Evolutionary conservation across 495 filamentous ascomycete species (phyloP).

Genomic region (Xylaria scruposa): DNA sequence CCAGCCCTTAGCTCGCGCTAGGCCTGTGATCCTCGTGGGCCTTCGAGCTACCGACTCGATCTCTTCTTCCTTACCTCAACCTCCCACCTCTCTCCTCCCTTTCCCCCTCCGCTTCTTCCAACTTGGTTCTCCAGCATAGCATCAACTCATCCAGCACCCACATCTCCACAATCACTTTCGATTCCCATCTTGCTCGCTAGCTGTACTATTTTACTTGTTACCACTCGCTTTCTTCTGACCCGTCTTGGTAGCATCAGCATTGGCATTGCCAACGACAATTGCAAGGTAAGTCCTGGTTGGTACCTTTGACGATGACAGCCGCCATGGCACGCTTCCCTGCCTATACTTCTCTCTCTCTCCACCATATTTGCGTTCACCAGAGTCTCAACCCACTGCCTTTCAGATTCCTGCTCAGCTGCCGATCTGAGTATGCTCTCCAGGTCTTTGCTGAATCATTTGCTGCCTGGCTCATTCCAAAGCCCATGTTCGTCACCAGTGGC

Average conservation of each 20-base stretch:
- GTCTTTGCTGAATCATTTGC: background rate
- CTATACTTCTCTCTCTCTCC: no score
- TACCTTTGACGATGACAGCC: background rate
- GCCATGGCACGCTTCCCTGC: background rate
- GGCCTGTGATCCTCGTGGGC: constrained; percentile 9
- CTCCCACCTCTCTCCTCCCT: constrained; percentile 20
- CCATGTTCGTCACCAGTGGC: background rate
- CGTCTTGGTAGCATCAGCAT: constrained; percentile 57
- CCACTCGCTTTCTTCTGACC: constrained; percentile 57
- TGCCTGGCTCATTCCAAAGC: background rate
- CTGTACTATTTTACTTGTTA: constrained; percentile 61
- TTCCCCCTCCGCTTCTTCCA: constrained; percentile 39
- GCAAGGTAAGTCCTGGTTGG: constrained; percentile 32
- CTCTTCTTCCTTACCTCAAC: constrained; percentile 15
- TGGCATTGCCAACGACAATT: constrained; percentile 39
- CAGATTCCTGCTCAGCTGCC: background rate
- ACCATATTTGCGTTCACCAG: background rate
- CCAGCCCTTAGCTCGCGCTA: background rate
- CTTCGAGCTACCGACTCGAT: background rate
- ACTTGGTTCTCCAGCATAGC: constrained; percentile 56
- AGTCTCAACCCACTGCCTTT: background rate
- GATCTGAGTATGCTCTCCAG: background rate
- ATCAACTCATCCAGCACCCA: constrained; percentile 53
- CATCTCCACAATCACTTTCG: constrained; percentile 53
- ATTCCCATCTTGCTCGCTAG: constrained; percentile 60